Evolutionary conservation across 768 basidiomycete species (phyloP), one percentile per base, ranked within the genome.

Genomic region (Tricholoma sp.): DNA sequence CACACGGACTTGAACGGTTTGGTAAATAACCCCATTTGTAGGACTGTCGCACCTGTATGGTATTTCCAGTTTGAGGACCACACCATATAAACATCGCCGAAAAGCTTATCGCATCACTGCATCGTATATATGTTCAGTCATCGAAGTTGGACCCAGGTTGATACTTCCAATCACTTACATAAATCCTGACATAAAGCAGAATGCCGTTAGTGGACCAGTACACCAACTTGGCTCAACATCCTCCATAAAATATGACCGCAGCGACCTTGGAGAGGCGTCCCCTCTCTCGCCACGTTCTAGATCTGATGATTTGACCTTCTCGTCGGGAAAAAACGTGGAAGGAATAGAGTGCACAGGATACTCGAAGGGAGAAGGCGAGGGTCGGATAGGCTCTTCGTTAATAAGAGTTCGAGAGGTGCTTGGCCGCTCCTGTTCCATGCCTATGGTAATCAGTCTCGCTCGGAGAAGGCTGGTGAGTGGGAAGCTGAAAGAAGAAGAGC

Each of bases 51-150:
- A 86, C 85, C 74, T 88, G 85, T 8, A 82, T 76, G 61, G 82
- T 82, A 65, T 89, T 89, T 52, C 88, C 89, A 0, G 89, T 91
- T 69, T 92, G 89, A 68, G 91, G 91, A 15, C 86, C 89, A 67
- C 86, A 88, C 89, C 91, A 93, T 11, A 92, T 81, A 67, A 85
- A 92, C 50, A 91, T 74, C 1, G 91, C 86, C 39, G 88, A 83
- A 73, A 92, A 92, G 2, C 82, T 83, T 24, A 91, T 75, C 1
- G 81, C 80, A 63, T 88, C 85, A 10, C 88, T 90, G 59, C 33
- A 45, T 20, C 15, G 24, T 12, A 56, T 13, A 18, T 32, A 48
- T 18, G 5, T 29, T 33, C 49, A 18, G 41, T 13, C 44, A 12
- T 31, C n/a, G 50, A 37, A 17, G 13, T 7, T n/a, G 41, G 11